Evolutionary conservation across 2,329 filamentous ascomycete genomes (phyloP).

Genomic region (Pseudogymnoascus sp.): DNA sequence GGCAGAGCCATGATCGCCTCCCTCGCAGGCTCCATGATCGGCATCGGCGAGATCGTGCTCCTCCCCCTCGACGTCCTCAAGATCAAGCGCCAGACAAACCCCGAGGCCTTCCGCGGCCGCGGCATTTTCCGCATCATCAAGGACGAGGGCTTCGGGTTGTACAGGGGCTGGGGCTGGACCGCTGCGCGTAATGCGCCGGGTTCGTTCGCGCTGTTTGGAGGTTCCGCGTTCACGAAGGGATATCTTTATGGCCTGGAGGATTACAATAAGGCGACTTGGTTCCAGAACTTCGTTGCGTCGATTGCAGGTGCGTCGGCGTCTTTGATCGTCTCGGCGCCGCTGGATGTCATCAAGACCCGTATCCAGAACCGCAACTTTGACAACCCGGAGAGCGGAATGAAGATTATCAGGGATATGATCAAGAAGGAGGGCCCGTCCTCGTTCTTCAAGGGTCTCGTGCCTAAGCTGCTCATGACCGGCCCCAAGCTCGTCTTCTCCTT

Average conservation of each 20-base stretch:
- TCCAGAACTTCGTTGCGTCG: conserved; percentile 94
- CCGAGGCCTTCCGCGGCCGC: conserved; percentile 90
- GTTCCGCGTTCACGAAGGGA: conserved; percentile 94
- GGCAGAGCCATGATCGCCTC: conserved; percentile 98
- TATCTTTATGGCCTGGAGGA: conserved; percentile 83
- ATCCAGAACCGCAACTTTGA: conserved; percentile 99
- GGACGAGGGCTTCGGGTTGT: conserved; percentile 92
- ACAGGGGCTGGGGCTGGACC: conserved; percentile 96
- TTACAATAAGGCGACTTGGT: conserved; percentile 92
- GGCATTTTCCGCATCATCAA: conserved; percentile 81
- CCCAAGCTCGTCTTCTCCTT: conserved; percentile 99
- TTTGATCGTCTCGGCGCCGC: conserved; percentile 88
- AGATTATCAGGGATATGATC: conserved; percentile 86
- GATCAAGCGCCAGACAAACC: conserved; percentile 99
- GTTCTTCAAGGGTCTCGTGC: conserved; percentile 97
- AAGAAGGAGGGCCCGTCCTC: conserved; percentile 75
- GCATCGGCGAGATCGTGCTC: conserved; percentile 93
- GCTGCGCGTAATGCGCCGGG: conserved; percentile 94
- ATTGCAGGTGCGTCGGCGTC: conserved; percentile 91
- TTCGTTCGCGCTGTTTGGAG: conserved; percentile 97
- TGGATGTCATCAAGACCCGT: conserved; percentile 96
- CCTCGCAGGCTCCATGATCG: conserved; percentile 87
- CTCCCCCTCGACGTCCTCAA: conserved; percentile 94
- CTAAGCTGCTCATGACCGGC: conserved; percentile 98
- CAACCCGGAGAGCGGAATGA: conserved; percentile 88